A percentile compares a stretch with the other conserved stretches of the same genome.
Conservation (phyloP, 148 eudicot genomes). For the Diospyros kaki region DNA sequence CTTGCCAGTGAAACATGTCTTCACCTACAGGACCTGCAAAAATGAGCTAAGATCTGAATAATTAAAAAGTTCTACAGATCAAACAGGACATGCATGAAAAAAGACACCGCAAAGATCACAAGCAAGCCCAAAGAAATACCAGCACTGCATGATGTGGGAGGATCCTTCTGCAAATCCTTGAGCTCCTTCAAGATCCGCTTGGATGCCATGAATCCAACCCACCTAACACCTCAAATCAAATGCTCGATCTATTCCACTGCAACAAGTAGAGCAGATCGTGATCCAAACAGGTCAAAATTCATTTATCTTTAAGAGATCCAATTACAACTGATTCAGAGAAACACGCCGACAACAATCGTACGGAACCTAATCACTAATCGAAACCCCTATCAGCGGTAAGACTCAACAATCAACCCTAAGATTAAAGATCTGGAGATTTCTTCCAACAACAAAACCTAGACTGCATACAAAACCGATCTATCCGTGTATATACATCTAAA, state of each 20-base stretch:
- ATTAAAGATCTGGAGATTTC: constrained; percentile 2
- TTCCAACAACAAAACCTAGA: not conserved
- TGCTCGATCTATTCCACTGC: not conserved
- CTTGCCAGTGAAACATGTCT: constrained; percentile 25
- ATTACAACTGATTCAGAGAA: not conserved
- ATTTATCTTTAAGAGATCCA: not conserved
- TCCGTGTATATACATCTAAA: not conserved
- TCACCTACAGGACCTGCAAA: constrained; percentile 18
- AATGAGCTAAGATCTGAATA: not conserved
- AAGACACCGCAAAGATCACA: not conserved
- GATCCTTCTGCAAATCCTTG: constrained; percentile 23
- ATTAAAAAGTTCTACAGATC: not conserved
- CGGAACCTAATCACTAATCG: not conserved
- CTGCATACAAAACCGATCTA: too few species aligned
- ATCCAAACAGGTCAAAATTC: not conserved
- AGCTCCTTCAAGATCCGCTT: constrained; percentile 21
- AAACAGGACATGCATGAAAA: not conserved
- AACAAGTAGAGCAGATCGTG: constrained; percentile 1
- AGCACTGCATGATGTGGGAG: constrained; percentile 20
- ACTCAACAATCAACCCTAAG: not conserved
- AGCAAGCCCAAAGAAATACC: constrained; percentile 1
- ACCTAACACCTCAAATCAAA: not conserved
- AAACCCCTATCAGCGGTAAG: not conserved
- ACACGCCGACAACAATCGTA: not conserved
- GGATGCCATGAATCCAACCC: constrained; percentile 8